Percentiles rank a stretch among this genome's conserved stretches.
Conservation (phyloP, 345 rosid species). For the Aethionema arabicum region DNA sequence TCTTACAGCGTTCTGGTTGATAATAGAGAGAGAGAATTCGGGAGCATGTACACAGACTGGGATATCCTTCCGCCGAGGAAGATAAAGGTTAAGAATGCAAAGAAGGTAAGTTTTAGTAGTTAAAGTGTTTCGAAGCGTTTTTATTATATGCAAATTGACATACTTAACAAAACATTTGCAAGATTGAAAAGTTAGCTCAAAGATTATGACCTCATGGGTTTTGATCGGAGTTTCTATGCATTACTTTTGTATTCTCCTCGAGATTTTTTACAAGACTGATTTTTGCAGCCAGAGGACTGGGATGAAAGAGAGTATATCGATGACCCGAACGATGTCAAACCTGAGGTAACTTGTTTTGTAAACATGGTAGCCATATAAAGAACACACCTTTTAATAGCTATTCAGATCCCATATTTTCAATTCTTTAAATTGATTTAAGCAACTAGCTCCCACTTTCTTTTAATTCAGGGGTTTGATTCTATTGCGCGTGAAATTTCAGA, state of each 20-base stretch:
- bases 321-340: constrained; percentile 77
- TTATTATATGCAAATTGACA: constrained; percentile 1
- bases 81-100: constrained; percentile 70
- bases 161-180: constrained; percentile 7
- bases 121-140: constrained; percentile 1
- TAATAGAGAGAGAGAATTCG: constrained; percentile 81
- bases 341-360: constrained; percentile 53
- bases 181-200: neutral
- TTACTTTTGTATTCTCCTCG: neutral
- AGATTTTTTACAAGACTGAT: constrained; percentile 9
- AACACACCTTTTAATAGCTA: constrained; percentile 2
- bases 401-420: neutral
- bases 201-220: neutral
- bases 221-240: constrained; percentile 3
- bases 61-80: constrained; percentile 91
- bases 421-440: constrained; percentile 19
- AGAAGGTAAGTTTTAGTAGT: constrained; percentile 54
- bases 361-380: constrained; percentile 18
- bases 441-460: constrained; percentile 13
- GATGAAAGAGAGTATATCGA: constrained; percentile 88
- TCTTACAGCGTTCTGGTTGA: constrained; percentile 79
- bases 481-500: constrained; percentile 62
- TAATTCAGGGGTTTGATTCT: constrained; percentile 59
- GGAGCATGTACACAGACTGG: constrained; percentile 94
- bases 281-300: constrained; percentile 82